Base-by-base conservation (phyloP, 2,329 filamentous ascomycete genomes). In the Pseudovirgaria hyperparasitica region DNA sequence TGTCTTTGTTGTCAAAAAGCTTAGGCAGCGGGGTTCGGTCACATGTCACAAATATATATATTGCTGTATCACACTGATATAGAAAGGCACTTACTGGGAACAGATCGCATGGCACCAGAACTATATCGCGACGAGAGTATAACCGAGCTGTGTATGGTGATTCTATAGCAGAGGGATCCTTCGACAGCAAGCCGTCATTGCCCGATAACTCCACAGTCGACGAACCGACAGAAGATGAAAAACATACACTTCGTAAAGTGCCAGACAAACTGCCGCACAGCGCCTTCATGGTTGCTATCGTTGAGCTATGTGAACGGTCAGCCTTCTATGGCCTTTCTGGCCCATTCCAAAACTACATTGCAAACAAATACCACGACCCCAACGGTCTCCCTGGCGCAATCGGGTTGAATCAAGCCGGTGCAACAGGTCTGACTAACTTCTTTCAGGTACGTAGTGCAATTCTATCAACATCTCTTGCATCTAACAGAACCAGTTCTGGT, bases 291-390 rank as follows among this genome's bases (percentile, higher is more conserved):
- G 55, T 65, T 27, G 60, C 60, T n/a, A 40, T 63, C 15, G 58
- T 65, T 26, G 62, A 65, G 40, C 42, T 65, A 3, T 62, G 58
- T 43, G 62, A 65, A 40, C 54, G 61, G 5, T 64, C 63, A 40
- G 59, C 60, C n/a, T 65, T 54, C 44, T 58, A 57, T 32, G 42
- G 52, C 5, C 48, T 62, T 1, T 57, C 56, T 6, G 60, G 60
- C 5, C 56, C 60, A 7, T 62, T 65, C 35, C 60, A 63, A 34
- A 65, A 65, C 36, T 65, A 64, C 42, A 63, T 63, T 38, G n/a
- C n/a, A n/a, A 61, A 63, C 34, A 38, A 40, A 17, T 52, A 54
- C 14, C 30, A 52, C 19, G 49, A 53, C 23, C 37, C 45, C 9
- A 54, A 57, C 28, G 58, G 57, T 1, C 45, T 58, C 3, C 52